A percentile compares a stretch with the other conserved stretches of the same genome.
Evolutionary conservation across 176 grass and related monocot species (phyloP).

Genomic region (Microstegium vimineum): DNA sequence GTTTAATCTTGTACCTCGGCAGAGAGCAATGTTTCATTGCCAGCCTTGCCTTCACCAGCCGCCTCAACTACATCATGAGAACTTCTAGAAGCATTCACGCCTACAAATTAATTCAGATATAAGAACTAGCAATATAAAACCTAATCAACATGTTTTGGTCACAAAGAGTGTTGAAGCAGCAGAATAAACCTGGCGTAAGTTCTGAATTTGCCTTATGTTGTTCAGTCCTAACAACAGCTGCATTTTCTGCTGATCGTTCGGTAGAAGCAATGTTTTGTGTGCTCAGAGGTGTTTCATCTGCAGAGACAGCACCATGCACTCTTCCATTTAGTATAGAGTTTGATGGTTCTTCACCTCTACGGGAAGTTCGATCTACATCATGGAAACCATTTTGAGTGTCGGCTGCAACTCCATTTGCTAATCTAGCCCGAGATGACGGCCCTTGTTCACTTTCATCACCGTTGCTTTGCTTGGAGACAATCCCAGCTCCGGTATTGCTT

Average conservation of each 20-base stretch:
- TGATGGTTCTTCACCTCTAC: conserved; percentile 39
- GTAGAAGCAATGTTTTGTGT: conserved; percentile 34
- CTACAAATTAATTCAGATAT: conserved; percentile 42
- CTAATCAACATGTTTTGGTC: background rate
- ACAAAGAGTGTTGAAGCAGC: background rate
- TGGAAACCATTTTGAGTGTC: conserved; percentile 61
- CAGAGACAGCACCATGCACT: conserved; percentile 27
- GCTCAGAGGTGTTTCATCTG: conserved; percentile 45
- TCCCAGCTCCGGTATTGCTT: conserved; percentile 39
- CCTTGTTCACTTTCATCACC: conserved; percentile 54
- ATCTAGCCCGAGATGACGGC: conserved; percentile 17
- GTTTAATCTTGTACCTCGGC: conserved; percentile 53
- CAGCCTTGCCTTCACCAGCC: conserved; percentile 35
- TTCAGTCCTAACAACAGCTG: conserved; percentile 33
- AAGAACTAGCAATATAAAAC: conserved; percentile 8
- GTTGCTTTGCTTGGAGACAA: conserved; percentile 42
- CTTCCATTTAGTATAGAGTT: conserved; percentile 54
- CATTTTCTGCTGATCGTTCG: conserved; percentile 35
- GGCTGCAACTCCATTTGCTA: conserved; percentile 42
- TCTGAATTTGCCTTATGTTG: conserved; percentile 48
- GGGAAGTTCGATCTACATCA: conserved; percentile 36
- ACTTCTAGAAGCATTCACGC: conserved; percentile 38
- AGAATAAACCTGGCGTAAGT: conserved; percentile 41
- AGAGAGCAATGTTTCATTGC: conserved; percentile 46
- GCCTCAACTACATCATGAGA: conserved; percentile 37